These are phyloP conservation scores for Petunia axillaris DNA, from an alignment of 257 asterid species.

Conservation along the genomic window DNA sequence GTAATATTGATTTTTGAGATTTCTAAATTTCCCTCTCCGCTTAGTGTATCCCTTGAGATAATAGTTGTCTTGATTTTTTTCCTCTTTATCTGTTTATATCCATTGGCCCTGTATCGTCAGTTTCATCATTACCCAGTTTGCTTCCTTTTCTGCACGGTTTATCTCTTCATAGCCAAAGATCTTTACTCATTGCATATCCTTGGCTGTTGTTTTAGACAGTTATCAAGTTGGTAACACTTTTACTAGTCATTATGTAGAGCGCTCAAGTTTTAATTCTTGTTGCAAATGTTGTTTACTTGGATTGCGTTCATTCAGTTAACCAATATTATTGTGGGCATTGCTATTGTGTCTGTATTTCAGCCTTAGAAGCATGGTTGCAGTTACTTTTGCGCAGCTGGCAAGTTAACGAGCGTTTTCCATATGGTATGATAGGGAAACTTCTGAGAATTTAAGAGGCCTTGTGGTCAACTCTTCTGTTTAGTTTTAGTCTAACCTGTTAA, in stretches of 20 bases:
- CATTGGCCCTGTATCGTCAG: neutral
- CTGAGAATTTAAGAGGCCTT: constrained; percentile 42
- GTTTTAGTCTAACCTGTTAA: constrained; percentile 24
- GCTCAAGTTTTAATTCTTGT: constrained; percentile 20
- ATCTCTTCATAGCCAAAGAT: neutral
- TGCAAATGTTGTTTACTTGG: constrained; percentile 30
- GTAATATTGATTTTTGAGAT: neutral
- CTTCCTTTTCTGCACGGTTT: neutral
- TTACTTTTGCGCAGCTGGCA: constrained; percentile 55
- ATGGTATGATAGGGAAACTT: constrained; percentile 70
- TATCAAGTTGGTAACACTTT: neutral
- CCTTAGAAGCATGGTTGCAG: constrained; percentile 58
- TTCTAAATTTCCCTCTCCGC: neutral
- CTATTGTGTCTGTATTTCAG: constrained; percentile 54
- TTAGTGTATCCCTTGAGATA: neutral
- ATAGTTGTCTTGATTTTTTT: neutral
- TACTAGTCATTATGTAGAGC: neutral
- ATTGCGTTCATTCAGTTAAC: constrained; percentile 44
- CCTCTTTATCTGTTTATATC: neutral
- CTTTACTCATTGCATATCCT: neutral
- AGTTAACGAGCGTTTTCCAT: constrained; percentile 46
- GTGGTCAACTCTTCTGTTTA: constrained; percentile 1
- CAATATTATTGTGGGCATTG: constrained; percentile 38
- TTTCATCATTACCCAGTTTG: neutral
- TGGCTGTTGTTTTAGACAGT: neutral